phyloP scores from a whole-genome alignment of 140 eudicot species.

The Ambrosia hybrid region DNA sequence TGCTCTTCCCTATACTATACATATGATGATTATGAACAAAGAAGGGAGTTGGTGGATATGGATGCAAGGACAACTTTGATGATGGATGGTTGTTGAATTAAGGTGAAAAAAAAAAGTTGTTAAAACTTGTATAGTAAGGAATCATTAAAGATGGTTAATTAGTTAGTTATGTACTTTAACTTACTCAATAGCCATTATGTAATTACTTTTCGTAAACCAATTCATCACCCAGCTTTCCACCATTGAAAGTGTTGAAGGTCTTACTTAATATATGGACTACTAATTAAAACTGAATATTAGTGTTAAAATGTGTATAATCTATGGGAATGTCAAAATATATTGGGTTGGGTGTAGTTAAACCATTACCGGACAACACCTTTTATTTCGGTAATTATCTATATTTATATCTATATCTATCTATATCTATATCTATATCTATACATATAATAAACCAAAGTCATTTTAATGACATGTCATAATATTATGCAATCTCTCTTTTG shows the following conservation, averaged over 20 bases:
- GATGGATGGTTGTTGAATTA: slow-evolving; percentile 21
- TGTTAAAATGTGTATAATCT: neutral
- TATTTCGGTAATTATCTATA: too few relatives aligned
- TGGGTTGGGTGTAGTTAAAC: neutral
- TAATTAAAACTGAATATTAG: neutral
- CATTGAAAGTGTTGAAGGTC: neutral
- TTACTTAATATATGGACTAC: neutral
- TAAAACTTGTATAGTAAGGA: slow-evolving; percentile 25
- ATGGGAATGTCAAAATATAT: neutral
- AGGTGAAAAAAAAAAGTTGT: neutral
- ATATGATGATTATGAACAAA: neutral
- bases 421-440: too few relatives aligned
- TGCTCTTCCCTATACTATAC: too few relatives aligned
- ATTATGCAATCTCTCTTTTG: too few relatives aligned
- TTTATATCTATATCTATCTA: too few relatives aligned
- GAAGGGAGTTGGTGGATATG: slow-evolving; percentile 16
- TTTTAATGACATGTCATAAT: too few relatives aligned
- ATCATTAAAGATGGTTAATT: slow-evolving; percentile 6
- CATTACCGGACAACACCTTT: neutral
- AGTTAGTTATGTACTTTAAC: slow-evolving; percentile 6
- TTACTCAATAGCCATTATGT: neutral
- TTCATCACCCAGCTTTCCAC: neutral
- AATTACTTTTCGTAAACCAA: neutral
- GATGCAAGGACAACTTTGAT: slow-evolving; percentile 16
- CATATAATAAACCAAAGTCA: too few relatives aligned